Evolutionary conservation across 306 rosid species (phyloP).

Genomic region (Erythrophleum fordii): DNA sequence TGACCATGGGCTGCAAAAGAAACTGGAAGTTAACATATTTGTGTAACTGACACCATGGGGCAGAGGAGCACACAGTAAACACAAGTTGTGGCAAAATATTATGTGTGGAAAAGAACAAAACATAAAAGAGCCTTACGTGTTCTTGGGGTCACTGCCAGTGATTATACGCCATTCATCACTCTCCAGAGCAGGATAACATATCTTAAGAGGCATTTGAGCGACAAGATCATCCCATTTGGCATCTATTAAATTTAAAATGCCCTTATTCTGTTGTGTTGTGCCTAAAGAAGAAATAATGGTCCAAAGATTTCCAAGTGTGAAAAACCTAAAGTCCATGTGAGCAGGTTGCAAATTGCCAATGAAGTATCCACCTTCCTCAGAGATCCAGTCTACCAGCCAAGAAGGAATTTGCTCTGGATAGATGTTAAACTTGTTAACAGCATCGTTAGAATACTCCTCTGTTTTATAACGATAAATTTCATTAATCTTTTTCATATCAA

Average conservation of each 20-base stretch:
- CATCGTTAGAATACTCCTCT: conserved; percentile 89
- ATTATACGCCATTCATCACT: conserved; percentile 87
- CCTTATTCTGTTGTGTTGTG: conserved; percentile 65
- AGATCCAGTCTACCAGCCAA: conserved; percentile 94
- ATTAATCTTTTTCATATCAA: conserved; percentile 77
- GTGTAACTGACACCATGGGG: not conserved
- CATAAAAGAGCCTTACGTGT: conserved; percentile 64
- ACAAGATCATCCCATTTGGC: conserved; percentile 92
- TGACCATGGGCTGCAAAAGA: conserved; percentile 65
- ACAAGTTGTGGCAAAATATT: not conserved
- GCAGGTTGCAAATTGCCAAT: conserved; percentile 95
- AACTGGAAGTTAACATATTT: conserved; percentile 17
- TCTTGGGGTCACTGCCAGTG: conserved; percentile 95
- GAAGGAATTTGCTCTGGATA: conserved; percentile 97
- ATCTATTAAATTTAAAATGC: conserved; percentile 78
- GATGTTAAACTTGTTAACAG: conserved; percentile 92
- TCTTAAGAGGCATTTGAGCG: conserved; percentile 88
- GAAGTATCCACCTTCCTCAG: conserved; percentile 90
- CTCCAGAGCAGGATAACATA: conserved; percentile 88
- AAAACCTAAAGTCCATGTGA: conserved; percentile 96
- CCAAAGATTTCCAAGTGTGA: conserved; percentile 94
- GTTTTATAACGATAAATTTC: conserved; percentile 96
- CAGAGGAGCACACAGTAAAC: not conserved
- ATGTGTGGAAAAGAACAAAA: not conserved
- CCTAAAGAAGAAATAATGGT: conserved; percentile 85